Evolutionary conservation across 2,329 filamentous ascomycete genomes (phyloP).

Genomic region (Aurifilum marmelostoma): DNA sequence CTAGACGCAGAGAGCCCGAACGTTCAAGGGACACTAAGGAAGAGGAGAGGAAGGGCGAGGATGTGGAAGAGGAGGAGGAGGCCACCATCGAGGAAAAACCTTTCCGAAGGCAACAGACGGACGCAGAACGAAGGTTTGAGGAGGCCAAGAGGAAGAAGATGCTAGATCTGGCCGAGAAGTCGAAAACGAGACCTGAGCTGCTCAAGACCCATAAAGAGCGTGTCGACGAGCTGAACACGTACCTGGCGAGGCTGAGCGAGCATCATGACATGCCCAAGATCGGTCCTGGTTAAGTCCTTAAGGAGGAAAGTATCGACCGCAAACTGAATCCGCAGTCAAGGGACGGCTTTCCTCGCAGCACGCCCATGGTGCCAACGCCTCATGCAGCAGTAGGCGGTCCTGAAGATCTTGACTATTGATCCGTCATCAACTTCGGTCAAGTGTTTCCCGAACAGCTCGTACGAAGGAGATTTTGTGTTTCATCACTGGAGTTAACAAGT

Average conservation of each 20-base stretch:
- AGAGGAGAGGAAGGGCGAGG: constrained; percentile 36
- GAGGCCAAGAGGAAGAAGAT: constrained; percentile 81
- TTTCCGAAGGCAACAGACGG: constrained; percentile 67
- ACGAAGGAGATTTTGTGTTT: background rate
- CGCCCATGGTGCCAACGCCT: background rate
- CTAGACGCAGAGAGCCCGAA: constrained; percentile 40
- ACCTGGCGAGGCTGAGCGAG: constrained; percentile 88
- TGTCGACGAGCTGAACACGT: constrained; percentile 93
- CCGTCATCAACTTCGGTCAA: background rate
- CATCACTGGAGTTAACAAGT: background rate
- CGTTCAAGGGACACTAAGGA: constrained; percentile 30
- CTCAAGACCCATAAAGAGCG: constrained; percentile 96
- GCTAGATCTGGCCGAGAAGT: constrained; percentile 72
- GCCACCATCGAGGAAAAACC: constrained; percentile 33
- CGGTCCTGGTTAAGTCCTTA: constrained; percentile 54
- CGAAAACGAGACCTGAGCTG: constrained; percentile 67
- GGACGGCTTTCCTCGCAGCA: background rate
- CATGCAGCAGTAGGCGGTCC: background rate
- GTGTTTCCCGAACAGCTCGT: background rate
- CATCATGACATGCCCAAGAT: constrained; percentile 94
- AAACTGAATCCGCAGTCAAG: background rate
- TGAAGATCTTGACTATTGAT: no score
- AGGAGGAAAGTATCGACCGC: no score
- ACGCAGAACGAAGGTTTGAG: constrained; percentile 79
- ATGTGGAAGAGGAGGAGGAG: constrained; percentile 31